Conservation (phyloP, 768 basidiomycete genomes). For the Pleurotus eryngii region DNA sequence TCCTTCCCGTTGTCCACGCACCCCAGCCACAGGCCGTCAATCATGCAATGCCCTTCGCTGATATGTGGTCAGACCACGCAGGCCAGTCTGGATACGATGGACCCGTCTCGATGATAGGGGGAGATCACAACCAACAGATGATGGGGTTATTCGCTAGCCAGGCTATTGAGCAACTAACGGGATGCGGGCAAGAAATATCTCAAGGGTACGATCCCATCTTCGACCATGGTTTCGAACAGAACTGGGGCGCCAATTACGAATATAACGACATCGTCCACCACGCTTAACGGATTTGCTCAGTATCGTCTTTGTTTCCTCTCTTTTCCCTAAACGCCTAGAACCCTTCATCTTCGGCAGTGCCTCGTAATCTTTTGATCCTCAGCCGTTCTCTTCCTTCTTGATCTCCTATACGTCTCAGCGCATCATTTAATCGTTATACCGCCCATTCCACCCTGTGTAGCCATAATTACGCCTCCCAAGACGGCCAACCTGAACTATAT, state of each 20-base stretch:
- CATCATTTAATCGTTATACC: neutral
- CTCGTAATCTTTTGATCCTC: neutral
- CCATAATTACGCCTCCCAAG: neutral
- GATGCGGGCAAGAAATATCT: neutral
- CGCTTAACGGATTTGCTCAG: neutral
- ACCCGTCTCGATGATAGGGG: neutral
- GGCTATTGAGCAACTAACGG: neutral
- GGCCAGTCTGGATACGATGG: neutral
- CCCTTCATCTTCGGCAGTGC: neutral
- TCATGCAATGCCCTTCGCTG: conserved; percentile 11
- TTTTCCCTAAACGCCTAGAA: neutral
- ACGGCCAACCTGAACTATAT: neutral
- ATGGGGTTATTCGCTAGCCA: neutral
- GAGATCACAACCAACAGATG: neutral
- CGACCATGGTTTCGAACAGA: neutral
- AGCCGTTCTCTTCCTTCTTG: neutral
- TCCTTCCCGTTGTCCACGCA: conserved; percentile 18
- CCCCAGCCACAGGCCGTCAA: conserved; percentile 18
- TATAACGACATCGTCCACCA: neutral
- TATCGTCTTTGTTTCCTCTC: neutral
- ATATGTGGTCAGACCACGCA: conserved; percentile 15
- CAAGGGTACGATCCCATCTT: neutral
- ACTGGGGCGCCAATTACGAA: neutral
- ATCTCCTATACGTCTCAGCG: neutral
- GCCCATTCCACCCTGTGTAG: conserved; percentile 1